These are phyloP conservation scores for Lodderomyces parapsilosis DNA, from an alignment of 1,139 yeast species.

Conservation along the genomic window DNA sequence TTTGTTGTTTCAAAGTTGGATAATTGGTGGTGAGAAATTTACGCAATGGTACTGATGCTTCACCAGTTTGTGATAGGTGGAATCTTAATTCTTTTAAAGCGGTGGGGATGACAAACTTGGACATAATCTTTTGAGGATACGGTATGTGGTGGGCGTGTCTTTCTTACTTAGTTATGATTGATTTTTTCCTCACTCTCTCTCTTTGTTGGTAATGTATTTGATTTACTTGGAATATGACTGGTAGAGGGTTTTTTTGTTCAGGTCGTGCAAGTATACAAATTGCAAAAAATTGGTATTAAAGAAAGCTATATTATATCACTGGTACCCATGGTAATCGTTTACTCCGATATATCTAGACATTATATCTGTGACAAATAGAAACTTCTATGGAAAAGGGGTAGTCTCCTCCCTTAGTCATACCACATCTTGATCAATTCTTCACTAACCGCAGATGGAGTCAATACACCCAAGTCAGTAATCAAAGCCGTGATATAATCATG, in stretches of 20 bases:
- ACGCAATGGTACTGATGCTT: constrained; percentile 65
- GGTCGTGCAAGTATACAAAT: background rate
- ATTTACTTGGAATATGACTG: constrained; percentile 1
- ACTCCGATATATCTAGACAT: too few species aligned
- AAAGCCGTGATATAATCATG: constrained; percentile 94
- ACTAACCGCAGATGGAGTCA: constrained; percentile 96
- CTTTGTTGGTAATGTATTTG: background rate
- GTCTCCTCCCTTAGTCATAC: constrained; percentile 58
- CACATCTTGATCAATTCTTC: constrained; percentile 97
- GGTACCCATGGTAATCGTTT: too few species aligned
- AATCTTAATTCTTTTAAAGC: constrained; percentile 76
- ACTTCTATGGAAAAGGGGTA: background rate
- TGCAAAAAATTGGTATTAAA: background rate
- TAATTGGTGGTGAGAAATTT: constrained; percentile 62
- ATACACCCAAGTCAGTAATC: constrained; percentile 92
- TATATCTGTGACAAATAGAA: too few species aligned
- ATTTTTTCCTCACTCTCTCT: background rate
- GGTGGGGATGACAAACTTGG: constrained; percentile 57
- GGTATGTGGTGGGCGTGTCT: background rate
- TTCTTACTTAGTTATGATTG: background rate
- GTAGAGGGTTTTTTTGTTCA: background rate
- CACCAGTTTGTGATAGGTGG: constrained; percentile 75
- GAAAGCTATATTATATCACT: background rate
- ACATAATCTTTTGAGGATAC: background rate
- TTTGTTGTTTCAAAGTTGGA: constrained; percentile 53